phyloP scores from a whole-genome alignment of 2,329 filamentous ascomycete genomes.

The Lachnellula suecica region DNA sequence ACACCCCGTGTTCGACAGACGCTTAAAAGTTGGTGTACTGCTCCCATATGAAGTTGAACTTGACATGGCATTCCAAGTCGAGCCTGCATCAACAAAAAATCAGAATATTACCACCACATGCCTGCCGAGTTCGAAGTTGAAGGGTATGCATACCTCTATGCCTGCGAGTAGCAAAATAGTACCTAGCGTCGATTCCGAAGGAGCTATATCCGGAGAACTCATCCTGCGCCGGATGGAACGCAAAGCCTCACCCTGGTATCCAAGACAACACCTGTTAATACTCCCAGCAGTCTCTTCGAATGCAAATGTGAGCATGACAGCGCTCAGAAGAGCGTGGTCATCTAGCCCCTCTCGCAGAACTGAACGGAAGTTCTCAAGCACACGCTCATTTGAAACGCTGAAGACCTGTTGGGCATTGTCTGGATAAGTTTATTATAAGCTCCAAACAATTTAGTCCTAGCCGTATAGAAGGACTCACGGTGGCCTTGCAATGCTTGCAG shows the following conservation, averaged over 20 bases:
- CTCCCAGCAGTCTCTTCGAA: slow-evolving; percentile 30
- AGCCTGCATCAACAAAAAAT: slow-evolving; percentile 31
- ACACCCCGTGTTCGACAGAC: slow-evolving; percentile 32
- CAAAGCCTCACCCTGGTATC: slow-evolving; percentile 36
- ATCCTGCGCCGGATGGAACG: slow-evolving; percentile 36
- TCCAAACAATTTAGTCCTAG: slow-evolving; percentile 1
- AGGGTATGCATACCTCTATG: slow-evolving; percentile 36
- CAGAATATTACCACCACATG: not conserved
- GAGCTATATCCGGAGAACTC: slow-evolving; percentile 24
- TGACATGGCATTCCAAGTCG: slow-evolving; percentile 36
- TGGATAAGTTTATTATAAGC: slow-evolving; percentile 16
- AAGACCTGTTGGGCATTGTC: slow-evolving; percentile 37
- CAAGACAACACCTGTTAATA: slow-evolving; percentile 35
- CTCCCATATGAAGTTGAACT: slow-evolving; percentile 43
- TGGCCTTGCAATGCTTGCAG: slow-evolving; percentile 19
- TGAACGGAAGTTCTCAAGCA: slow-evolving; percentile 37
- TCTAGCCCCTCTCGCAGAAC: slow-evolving; percentile 35
- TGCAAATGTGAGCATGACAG: slow-evolving; percentile 39
- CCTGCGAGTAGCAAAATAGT: slow-evolving; percentile 43
- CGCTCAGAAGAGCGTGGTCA: slow-evolving; percentile 39
- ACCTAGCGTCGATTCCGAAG: slow-evolving; percentile 39
- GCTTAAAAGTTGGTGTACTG: slow-evolving; percentile 37
- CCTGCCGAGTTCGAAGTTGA: not conserved
- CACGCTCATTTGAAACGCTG: slow-evolving; percentile 36
- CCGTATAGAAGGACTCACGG: slow-evolving; percentile 16